These are phyloP conservation scores for Globisporangium nagaii DNA, from an alignment of 352 stramenopile genomes.

Conservation along the genomic window DNA sequence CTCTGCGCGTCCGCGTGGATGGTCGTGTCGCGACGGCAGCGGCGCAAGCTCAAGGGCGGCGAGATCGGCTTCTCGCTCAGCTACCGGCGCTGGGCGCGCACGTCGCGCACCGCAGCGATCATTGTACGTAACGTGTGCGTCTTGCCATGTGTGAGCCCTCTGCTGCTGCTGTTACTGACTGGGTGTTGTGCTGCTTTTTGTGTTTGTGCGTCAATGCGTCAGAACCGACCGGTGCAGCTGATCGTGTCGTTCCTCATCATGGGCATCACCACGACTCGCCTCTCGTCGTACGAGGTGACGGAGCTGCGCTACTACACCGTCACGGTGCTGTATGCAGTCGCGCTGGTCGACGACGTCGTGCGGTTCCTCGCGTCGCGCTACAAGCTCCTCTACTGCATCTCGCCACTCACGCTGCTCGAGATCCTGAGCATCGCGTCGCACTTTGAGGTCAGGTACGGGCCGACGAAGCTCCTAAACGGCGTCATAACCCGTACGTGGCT, in stretches of 20 bases:
- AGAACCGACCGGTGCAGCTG: slow-evolving; percentile 78
- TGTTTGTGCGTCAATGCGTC: not conserved
- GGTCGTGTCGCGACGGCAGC: slow-evolving; percentile 45
- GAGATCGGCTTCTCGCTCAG: slow-evolving; percentile 80
- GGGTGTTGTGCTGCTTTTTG: not conserved
- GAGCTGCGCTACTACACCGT: slow-evolving; percentile 60
- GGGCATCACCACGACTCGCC: slow-evolving; percentile 58
- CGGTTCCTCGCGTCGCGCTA: slow-evolving; percentile 78
- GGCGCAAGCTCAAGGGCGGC: slow-evolving; percentile 39
- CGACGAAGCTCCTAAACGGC: slow-evolving; percentile 48
- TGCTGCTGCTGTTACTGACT: not conserved
- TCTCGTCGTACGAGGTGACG: slow-evolving; percentile 70
- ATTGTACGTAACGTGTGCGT: slow-evolving; percentile 31
- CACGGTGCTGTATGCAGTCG: slow-evolving; percentile 52
- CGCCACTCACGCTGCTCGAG: slow-evolving; percentile 69
- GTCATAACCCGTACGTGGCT: slow-evolving; percentile 68
- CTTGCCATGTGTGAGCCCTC: not conserved
- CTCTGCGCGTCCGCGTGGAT: slow-evolving; percentile 52
- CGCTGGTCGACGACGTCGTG: slow-evolving; percentile 59
- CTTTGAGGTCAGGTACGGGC: slow-evolving; percentile 70
- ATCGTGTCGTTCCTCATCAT: slow-evolving; percentile 70
- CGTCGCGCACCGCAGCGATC: slow-evolving; percentile 60
- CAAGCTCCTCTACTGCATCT: slow-evolving; percentile 77
- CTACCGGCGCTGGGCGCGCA: slow-evolving; percentile 69
- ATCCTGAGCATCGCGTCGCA: slow-evolving; percentile 68